Base-by-base conservation (phyloP, 108 stramenopile species). In the Nannochloropsis salina region DNA sequence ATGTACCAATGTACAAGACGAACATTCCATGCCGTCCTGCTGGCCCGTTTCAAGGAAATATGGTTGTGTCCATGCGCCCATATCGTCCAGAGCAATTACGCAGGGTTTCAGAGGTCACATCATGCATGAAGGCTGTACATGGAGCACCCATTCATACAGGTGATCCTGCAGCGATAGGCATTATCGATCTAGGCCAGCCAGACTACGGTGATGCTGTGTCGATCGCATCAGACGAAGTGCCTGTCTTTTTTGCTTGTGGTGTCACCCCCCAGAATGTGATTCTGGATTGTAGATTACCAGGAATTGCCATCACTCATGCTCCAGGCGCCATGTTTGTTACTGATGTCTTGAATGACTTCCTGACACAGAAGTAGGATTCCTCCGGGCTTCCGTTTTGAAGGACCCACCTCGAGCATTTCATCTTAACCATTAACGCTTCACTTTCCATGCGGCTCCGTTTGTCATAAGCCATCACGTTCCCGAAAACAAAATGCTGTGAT, bases 181-280 rank as follows among this genome's bases (percentile, higher is more conserved):
- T 95, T 83, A 44, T 9, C 9, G 91, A 95, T 85, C 41, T 86
- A n/a, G 22, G 22, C 82, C 15, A 40, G 9, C 44, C 44, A 42
- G 22, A 82, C 11, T 86, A 80, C 41, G 80, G 44, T 2, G 47
- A 82, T 4, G 41, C 51, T 5, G 41, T 84, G 42, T 18, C n/a
- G 44, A 10, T 44, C 43, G 81, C 85, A 18, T 80, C 89, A 20
- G 94, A 92, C 83, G 96, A 97, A 85, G 90, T 96, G 9, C 95
- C 95, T 10, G 94, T 97, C 44, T 97, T 97, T 89, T 95, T 94
- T 93, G 94, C 94, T 9, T 97, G 96, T 90, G 96, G 96, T 15
- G 95, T 96, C 9, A 96, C 96, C 9, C 94, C 96, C 8, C 95
- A 96, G 86, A 86, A 81, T 31, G 94, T 94, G n/a, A 85, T 96